Base-by-base conservation (phyloP, 2,329 filamentous ascomycete species). In the Bipolaris cookei region DNA sequence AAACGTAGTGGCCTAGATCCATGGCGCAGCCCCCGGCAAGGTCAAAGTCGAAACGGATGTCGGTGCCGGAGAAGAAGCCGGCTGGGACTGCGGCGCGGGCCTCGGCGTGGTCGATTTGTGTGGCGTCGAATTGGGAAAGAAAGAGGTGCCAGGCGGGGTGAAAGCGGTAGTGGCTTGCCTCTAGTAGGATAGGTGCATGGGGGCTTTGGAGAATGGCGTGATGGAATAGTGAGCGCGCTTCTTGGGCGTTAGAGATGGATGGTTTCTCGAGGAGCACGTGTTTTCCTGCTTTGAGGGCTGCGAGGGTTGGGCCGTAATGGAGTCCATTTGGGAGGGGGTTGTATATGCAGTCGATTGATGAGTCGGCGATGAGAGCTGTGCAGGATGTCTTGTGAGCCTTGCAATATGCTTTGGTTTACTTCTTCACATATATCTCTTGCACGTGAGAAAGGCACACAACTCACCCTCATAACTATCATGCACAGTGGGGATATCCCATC, bases 401-500 rank as follows among this genome's bases (percentile, higher is more conserved):
- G 25, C 25, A 10, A 10, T 28, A 28, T 28, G 8, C 7, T 28
- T 28, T 2, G 4, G 2, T 28, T 2, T 10, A 10, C 7, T 28
- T 28, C 2, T 28, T 28, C 25, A 28, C 25, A 4, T 28, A 10
- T 8, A 28, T 28, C 8, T 28, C 25, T 28, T 28, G 8, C 25
- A 28, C 25, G 25, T 8, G 25, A 28, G 6, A 41, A 41, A 14
- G 20, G 2, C 38, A 23, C 18, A 4, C 11, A 7, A 51, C 65
- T 25, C 69, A 80, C 80, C 81, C 63, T 86, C 76, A 59, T 86
- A 86, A 48, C 74, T 73, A 51, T 76, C 70, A 62, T 80, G 76
- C 6, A 83, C 81, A 25, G 82, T 77, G 0, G 80, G 81, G 44
- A 87, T 84, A 7, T 74, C 74, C 66, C 86, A 73, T 56, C 80